Conservation (phyloP, 2,329 filamentous ascomycete species). For the Metarhizium robertsii region DNA sequence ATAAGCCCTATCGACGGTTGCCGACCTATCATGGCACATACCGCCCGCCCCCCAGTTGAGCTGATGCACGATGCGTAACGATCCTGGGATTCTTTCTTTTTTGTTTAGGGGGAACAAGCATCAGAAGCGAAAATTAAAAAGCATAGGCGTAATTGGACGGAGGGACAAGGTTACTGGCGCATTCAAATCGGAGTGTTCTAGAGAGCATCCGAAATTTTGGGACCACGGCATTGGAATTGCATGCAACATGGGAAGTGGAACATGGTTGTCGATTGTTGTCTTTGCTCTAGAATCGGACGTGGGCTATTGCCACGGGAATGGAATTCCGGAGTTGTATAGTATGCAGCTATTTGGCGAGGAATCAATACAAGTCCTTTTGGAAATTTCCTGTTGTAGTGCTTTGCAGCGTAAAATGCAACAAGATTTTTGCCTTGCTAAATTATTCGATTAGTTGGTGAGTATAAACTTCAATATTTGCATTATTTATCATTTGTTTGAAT, state of each 20-base stretch:
- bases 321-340: not conserved
- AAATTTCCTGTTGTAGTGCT: no score
- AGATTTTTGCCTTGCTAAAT: no score
- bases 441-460: no score
- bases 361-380: not conserved
- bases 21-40: constrained; percentile 49
- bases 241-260: not conserved
- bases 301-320: not conserved
- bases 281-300: not conserved
- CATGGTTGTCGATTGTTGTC: not conserved
- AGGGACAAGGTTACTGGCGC: not conserved
- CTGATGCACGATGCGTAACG: constrained; percentile 41
- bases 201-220: not conserved
- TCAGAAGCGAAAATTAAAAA: not conserved
- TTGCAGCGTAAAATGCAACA: no score
- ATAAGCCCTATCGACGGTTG: constrained; percentile 31
- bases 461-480: no score
- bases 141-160: not conserved
- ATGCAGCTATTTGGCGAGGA: not conserved
- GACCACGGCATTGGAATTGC: not conserved
- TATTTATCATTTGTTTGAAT: no score
- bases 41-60: constrained; percentile 54
- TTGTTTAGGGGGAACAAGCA: not conserved
- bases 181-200: not conserved
- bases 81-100: not conserved